Evolutionary conservation across 108 stramenopile species (phyloP), one percentile per base, ranked within the genome.

Genomic region (Cyclotella baltica): DNA sequence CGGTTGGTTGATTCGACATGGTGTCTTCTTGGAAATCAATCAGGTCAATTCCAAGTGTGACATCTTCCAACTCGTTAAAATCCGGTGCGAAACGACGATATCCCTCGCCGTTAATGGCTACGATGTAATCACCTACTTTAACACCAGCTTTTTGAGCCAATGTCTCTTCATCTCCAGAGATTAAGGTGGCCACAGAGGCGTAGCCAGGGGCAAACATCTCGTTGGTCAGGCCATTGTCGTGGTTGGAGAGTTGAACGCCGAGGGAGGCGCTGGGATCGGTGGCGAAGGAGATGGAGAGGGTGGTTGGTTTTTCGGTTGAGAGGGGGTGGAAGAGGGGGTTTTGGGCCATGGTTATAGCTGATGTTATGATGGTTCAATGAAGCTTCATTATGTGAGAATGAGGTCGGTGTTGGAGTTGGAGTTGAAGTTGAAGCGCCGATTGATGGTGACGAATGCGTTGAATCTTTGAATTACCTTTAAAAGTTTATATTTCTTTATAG

Each of bases 161-260:
- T n/a, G 88, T 89, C 27, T 50, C 71, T 31, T 66, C 66, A 36
- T 64, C 30, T 20, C 57, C 70, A 33, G 78, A 76, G 2, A 92
- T 38, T 46, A 94, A 59, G 0, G 73, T 64, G 0, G 85, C 89
- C 15, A 94, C 79, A 19, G 84, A 70, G 25, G 91, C 91, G 72
- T 84, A 94, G 28, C 88, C 86, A 9, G 93, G 93, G 11, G 77
- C 29, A 66, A 91, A 92, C 91, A 94, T 94, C 62, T 93, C 92
- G 52, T 74, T 76, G 29, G 89, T 80, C 22, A 87, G 70, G 2
- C 87, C 88, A 83, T 90, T 90, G 65, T 93, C 93, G 58, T 84
- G 88, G 35, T 89, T 90, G 68, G 83, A 75, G 22, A 93, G 70
- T 43, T 83, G 87, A 6, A 87, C 88, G 18, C 93, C 93, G 18